phyloP scores from a whole-genome alignment of 1,284 basidiomycete species.

The Ganoderma sinense region DNA sequence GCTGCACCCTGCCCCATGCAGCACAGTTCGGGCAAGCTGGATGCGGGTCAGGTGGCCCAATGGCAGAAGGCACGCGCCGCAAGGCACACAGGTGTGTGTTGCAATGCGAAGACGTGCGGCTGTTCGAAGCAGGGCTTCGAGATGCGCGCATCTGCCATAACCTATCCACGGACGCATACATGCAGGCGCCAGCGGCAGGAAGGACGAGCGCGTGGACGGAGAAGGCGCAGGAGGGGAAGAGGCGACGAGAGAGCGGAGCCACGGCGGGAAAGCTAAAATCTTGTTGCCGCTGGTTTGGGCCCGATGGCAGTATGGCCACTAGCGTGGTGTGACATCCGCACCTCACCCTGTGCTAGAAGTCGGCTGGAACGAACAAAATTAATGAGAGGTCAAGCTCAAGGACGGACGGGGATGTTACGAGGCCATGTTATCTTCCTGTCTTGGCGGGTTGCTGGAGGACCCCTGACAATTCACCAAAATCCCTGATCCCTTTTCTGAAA shows the following conservation, averaged over 20 bases:
- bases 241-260: neutral
- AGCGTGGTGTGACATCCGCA: neutral
- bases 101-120: neutral
- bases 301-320: neutral
- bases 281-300: neutral
- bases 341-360: neutral
- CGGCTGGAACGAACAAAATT: neutral
- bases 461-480: too few species aligned
- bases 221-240: neutral
- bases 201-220: neutral
- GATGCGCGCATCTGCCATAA: neutral
- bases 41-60: neutral
- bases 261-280: neutral
- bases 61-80: neutral
- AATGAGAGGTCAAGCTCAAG: neutral
- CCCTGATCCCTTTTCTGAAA: too few species aligned
- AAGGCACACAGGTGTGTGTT: neutral
- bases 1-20: neutral
- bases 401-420: neutral
- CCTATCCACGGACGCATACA: neutral
- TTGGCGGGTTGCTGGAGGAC: neutral
- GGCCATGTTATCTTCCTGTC: neutral
- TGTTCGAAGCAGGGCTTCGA: neutral
- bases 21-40: neutral
- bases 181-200: neutral